These are phyloP conservation scores for Curvularia sp. DNA, from an alignment of 2,329 filamentous ascomycete genomes.

Conservation along the genomic window DNA sequence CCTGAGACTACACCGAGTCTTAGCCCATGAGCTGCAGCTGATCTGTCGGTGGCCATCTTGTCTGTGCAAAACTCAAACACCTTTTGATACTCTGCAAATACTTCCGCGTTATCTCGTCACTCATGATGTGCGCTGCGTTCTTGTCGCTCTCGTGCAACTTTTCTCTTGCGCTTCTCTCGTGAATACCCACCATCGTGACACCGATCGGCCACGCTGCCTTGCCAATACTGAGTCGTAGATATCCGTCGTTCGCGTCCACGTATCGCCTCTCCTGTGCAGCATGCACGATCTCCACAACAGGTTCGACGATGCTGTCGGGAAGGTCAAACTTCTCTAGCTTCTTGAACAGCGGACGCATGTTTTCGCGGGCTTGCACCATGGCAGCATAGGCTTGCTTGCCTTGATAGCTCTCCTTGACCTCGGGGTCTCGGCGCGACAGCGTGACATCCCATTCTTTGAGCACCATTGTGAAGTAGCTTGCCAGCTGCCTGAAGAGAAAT, in stretches of 20 bases:
- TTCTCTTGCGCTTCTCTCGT: constrained; percentile 93
- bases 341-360: constrained; percentile 87
- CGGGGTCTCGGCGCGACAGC: constrained; percentile 65
- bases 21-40: constrained; percentile 93
- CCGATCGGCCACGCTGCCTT: constrained; percentile 99
- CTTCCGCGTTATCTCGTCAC: constrained; percentile 93
- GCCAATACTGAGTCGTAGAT: constrained; percentile 89
- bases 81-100: constrained; percentile 98
- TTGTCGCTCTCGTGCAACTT: constrained; percentile 83
- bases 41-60: constrained; percentile 93
- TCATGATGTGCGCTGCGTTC: constrained; percentile 92
- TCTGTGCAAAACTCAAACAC: constrained; percentile 94
- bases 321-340: constrained; percentile 84
- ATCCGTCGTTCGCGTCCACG: constrained; percentile 95
- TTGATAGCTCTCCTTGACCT: constrained; percentile 73
- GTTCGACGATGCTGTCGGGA: constrained; percentile 78
- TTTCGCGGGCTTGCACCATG: constrained; percentile 86
- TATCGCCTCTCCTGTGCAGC: constrained; percentile 90
- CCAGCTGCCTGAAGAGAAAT: constrained; percentile 85
- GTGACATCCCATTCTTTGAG: constrained; percentile 84
- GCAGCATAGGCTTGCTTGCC: constrained; percentile 83
- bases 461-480: constrained; percentile 97
- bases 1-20: constrained; percentile 12
- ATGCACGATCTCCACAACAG: constrained; percentile 89
- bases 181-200: constrained; percentile 99